Evolutionary conservation across 345 rosid species (phyloP).

Genomic region (Eutrema yunnanense): DNA sequence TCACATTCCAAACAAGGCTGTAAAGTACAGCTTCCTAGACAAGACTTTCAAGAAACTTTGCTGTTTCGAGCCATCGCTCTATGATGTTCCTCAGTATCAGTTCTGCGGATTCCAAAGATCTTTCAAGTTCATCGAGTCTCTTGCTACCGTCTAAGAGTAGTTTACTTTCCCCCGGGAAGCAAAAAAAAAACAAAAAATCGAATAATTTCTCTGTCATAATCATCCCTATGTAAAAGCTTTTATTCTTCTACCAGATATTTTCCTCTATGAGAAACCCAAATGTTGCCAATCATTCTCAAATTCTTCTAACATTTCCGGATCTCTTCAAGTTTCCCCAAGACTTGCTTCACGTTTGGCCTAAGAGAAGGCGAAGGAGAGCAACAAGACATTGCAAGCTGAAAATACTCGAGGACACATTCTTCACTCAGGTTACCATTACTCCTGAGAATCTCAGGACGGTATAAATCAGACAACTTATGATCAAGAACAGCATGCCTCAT

Average conservation of each 20-base stretch:
- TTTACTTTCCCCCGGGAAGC: neutral
- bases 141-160: slow-evolving; percentile 14
- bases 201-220: neutral
- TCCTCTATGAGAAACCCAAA: neutral
- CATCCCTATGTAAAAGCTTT: neutral
- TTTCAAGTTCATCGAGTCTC: slow-evolving; percentile 5
- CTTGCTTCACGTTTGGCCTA: slow-evolving; percentile 64
- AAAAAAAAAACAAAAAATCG: neutral
- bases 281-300: neutral
- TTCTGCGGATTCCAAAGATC: neutral
- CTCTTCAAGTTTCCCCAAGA: slow-evolving; percentile 65
- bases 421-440: slow-evolving; percentile 39
- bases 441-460: slow-evolving; percentile 55
- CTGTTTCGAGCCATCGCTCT: neutral
- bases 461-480: slow-evolving; percentile 51
- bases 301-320: slow-evolving; percentile 32
- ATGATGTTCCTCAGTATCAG: neutral
- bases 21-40: slow-evolving; percentile 27
- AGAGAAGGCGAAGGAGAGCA: slow-evolving; percentile 87
- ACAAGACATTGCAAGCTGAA: slow-evolving; percentile 80
- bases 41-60: slow-evolving; percentile 26
- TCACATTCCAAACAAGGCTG: slow-evolving; percentile 21
- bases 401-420: slow-evolving; percentile 56
- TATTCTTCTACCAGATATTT: neutral
- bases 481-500: slow-evolving; percentile 60